Base-by-base conservation (phyloP, 2,329 filamentous ascomycete species). In the Exophiala sp. region DNA sequence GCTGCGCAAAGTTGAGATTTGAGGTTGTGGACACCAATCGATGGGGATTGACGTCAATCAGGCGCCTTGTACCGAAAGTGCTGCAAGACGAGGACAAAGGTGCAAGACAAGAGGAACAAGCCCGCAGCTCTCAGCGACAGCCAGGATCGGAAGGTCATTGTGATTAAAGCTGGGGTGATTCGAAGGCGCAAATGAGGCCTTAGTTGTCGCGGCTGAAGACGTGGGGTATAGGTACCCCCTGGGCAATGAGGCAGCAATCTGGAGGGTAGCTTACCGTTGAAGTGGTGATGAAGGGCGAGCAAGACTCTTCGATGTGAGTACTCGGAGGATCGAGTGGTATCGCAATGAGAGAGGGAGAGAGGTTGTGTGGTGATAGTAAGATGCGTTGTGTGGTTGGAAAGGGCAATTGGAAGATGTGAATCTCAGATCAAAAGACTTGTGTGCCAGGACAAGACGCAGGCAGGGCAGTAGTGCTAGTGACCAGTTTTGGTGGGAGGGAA, bases 21-120 rank as follows among this genome's bases (percentile, higher is more conserved):
- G 20, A 20, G 32, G 33, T 50, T 49, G 50, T 47, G 50, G 38
- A 39, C 16, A 18, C 24, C 32, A 41, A 40, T 11, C 35, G 41
- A 24, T 32, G 48, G 36, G 36, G 46, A 57, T 60, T 60, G 52
- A 57, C 57, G 57, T 57, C 54, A 60, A 60, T 34, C 44, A 52
- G 40, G 41, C 34, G 35, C 43, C 39, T 50, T 57, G 39, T 39
- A 52, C 51, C 52, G 50, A 35, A 53, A 42, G 34, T 20, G 20
- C 39, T 35, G 44, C 29, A 35, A 34, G 33, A 18, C 7, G 41
- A 18, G 21, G 18, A 12, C 16, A 35, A 32, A 21, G 32, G 29
- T 4, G 29, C n/a, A 34, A 24, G 20, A 40, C 42, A 36, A 33
- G 54, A 14, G 29, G 36, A 41, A 34, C 16, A 43, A 12, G 36